These are phyloP conservation scores for Flaveria ramosissima DNA, from an alignment of 129 eudicot species.

Conservation along the genomic window DNA sequence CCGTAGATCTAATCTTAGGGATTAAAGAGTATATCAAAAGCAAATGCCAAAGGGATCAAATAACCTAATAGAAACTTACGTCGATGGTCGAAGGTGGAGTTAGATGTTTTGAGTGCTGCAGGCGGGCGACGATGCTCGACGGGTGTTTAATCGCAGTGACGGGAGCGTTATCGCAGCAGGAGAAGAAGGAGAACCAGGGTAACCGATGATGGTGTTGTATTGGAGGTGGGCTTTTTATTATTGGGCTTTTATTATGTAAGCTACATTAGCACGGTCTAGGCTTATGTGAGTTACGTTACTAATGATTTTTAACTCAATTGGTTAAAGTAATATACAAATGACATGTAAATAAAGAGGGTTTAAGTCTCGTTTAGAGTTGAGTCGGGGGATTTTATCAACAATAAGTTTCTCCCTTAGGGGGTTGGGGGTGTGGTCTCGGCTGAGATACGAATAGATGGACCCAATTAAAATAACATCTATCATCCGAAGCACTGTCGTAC, in stretches of 20 bases:
- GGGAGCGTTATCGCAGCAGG: background rate
- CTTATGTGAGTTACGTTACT: too few species aligned
- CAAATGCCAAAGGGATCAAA: background rate
- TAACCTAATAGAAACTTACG: background rate
- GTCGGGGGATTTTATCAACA: too few species aligned
- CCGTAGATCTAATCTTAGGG: constrained; percentile 1
- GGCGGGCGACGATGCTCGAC: too few species aligned
- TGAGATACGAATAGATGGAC: too few species aligned
- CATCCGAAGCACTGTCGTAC: too few species aligned
- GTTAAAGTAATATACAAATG: too few species aligned
- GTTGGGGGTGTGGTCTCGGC: too few species aligned
- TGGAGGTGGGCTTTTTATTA: background rate
- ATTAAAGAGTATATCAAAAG: background rate
- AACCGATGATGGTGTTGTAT: background rate
- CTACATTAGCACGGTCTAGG: background rate
- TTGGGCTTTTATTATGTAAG: background rate
- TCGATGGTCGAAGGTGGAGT: background rate
- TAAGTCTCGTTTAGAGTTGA: too few species aligned
- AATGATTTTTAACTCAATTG: too few species aligned
- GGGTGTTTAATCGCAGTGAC: background rate
- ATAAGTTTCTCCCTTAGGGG: too few species aligned
- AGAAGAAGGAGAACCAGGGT: background rate
- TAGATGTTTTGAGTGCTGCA: background rate
- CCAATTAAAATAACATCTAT: too few species aligned
- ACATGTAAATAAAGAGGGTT: too few species aligned